phyloP scores from a whole-genome alignment of 129 eudicot genomes.

The Centrapalus pauciflorus region DNA sequence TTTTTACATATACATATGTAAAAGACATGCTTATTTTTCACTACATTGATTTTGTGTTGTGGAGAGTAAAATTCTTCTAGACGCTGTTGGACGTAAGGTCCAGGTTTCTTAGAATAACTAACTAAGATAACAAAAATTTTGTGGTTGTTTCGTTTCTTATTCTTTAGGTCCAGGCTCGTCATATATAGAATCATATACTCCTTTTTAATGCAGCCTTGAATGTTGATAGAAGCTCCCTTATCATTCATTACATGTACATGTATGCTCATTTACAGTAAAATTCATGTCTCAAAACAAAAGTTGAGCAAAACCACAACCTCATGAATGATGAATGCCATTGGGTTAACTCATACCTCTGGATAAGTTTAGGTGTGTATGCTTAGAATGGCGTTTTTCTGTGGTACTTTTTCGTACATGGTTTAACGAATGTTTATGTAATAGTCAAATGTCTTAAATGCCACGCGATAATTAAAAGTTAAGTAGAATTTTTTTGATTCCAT shows the following conservation, averaged over 20 bases:
- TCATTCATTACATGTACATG: too few relatives aligned
- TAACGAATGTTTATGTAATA: not conserved
- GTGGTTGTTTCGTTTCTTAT: not conserved
- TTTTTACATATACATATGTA: not conserved
- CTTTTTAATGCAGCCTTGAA: too few relatives aligned
- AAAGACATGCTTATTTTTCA: too few relatives aligned
- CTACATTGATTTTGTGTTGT: not conserved
- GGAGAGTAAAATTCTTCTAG: not conserved
- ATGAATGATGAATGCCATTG: too few relatives aligned
- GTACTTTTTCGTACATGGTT: slow-evolving; percentile 2
- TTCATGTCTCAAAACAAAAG: too few relatives aligned
- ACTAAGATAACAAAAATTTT: too few relatives aligned
- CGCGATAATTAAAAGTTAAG: not conserved
- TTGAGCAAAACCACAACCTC: too few relatives aligned
- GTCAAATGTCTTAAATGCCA: not conserved
- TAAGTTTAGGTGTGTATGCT: not conserved
- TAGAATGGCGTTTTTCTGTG: not conserved
- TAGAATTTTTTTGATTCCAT: not conserved
- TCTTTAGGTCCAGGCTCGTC: not conserved
- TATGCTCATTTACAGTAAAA: too few relatives aligned
- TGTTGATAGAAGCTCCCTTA: too few relatives aligned
- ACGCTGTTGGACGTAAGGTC: not conserved
- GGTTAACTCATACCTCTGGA: not conserved
- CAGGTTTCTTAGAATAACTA: too few relatives aligned
- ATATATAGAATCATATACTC: too few relatives aligned